phyloP scores from a whole-genome alignment of 106 monocot genomes.

The Phalaenopsis equestris region DNA sequence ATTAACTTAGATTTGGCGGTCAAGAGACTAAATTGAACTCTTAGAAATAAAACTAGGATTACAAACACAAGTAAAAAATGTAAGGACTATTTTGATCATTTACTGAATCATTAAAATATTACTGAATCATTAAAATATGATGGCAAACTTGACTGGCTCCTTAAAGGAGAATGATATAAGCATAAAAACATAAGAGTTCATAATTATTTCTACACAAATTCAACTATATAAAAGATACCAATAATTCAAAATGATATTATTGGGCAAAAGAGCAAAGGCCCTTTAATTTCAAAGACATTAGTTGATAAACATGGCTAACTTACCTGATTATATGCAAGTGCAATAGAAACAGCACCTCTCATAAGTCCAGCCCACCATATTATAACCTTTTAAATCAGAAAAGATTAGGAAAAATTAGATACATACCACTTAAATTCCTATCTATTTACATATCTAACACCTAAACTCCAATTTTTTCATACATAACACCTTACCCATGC shows the following conservation, averaged over 20 bases:
- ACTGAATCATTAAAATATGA: too few species aligned
- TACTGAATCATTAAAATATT: too few species aligned
- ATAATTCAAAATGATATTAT: not conserved
- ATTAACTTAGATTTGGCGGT: too few species aligned
- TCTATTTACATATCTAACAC: too few species aligned
- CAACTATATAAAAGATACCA: not conserved
- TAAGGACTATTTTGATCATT: too few species aligned
- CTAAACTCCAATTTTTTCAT: too few species aligned
- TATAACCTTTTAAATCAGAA: conserved; percentile 37
- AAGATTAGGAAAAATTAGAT: not conserved
- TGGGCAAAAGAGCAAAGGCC: not conserved
- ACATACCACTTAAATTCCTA: too few species aligned
- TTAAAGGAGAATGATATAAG: not conserved
- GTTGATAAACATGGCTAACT: not conserved
- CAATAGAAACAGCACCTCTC: conserved; percentile 95
- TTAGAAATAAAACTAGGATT: too few species aligned
- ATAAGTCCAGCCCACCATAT: conserved; percentile 99
- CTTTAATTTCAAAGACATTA: not conserved
- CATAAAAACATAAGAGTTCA: not conserved
- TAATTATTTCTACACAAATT: not conserved
- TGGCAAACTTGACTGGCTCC: not conserved
- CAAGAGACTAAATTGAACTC: too few species aligned
- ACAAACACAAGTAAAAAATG: too few species aligned
- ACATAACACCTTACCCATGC: too few species aligned
- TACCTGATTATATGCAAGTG: conserved; percentile 96